A percentile compares a stretch with the other conserved stretches of the same genome.
phyloP scores from a whole-genome alignment of 805 yeast species.

The Isabelozyma heimii region DNA sequence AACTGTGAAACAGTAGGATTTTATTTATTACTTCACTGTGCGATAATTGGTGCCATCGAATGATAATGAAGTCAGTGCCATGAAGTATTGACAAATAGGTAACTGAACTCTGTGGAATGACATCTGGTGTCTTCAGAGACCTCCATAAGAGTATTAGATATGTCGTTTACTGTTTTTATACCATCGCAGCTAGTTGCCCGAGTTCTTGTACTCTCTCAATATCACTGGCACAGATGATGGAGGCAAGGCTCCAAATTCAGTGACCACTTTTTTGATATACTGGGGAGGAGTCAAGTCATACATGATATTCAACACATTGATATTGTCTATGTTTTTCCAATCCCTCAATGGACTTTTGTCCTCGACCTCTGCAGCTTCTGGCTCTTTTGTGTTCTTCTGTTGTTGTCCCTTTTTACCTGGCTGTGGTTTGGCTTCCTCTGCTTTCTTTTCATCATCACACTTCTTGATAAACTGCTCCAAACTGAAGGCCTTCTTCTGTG shows the following conservation, averaged over 20 bases:
- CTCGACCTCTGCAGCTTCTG: conserved; percentile 10
- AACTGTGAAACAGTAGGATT: too few relatives aligned
- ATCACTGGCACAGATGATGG: conserved; percentile 98
- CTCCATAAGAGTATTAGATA: too few relatives aligned
- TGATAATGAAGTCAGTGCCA: too few relatives aligned
- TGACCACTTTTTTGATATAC: conserved; percentile 89
- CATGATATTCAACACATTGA: conserved; percentile 79
- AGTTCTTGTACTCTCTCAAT: conserved; percentile 79
- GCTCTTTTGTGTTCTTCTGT: conserved; percentile 1
- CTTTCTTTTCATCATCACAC: conserved; percentile 29
- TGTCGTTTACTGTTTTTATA: too few relatives aligned
- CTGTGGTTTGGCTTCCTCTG: conserved; percentile 19
- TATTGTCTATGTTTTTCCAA: conserved; percentile 61
- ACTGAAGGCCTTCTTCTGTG: conserved; percentile 57
- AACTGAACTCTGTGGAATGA: too few relatives aligned
- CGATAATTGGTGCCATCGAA: too few relatives aligned
- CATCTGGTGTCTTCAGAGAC: too few relatives aligned
- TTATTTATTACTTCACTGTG: too few relatives aligned
- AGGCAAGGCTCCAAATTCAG: conserved; percentile 94
- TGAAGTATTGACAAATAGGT: too few relatives aligned
- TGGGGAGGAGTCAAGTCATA: conserved; percentile 95
- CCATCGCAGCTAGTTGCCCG: conserved; percentile 4
- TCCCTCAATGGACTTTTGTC: conserved; percentile 47
- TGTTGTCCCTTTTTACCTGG: conserved; percentile 12
- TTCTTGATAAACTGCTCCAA: conserved; percentile 58